These are phyloP conservation scores for Histomonas meleagridis DNA, from an alignment of 208 protist genomes.

Conservation along the genomic window DNA sequence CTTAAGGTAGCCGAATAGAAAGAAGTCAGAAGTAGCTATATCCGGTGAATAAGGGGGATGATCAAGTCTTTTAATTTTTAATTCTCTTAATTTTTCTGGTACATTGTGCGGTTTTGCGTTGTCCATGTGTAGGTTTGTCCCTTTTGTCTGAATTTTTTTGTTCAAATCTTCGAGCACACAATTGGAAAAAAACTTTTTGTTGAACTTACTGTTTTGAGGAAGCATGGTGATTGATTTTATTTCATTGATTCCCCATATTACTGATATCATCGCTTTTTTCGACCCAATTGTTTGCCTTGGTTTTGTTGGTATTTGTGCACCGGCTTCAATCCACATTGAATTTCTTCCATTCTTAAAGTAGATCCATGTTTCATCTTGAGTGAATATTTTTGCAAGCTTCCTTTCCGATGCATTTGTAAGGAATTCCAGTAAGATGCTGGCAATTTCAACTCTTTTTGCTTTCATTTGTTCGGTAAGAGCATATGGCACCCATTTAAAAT, in stretches of 20 bases:
- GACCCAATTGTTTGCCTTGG: neutral
- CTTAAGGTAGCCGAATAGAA: neutral
- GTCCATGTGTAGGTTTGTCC: neutral
- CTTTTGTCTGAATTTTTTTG: neutral
- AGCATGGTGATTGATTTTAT: neutral
- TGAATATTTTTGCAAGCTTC: neutral
- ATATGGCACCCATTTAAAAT: neutral
- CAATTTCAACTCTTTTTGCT: neutral
- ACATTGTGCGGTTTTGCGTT: neutral
- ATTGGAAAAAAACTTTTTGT: neutral
- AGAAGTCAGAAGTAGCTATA: neutral
- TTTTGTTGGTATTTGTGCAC: neutral
- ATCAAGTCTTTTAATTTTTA: neutral
- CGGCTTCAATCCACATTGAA: neutral
- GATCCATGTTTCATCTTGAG: neutral
- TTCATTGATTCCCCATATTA: neutral
- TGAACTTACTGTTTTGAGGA: neutral
- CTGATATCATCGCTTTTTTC: neutral
- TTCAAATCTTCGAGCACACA: neutral
- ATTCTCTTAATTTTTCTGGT: neutral
- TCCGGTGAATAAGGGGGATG: neutral
- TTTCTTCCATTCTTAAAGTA: neutral
- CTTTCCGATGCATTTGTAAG: neutral
- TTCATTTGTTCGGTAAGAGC: neutral
- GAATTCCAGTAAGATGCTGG: neutral